These are phyloP conservation scores for Leccinum incarnatum DNA, from an alignment of 768 basidiomycete species.

Conservation along the genomic window DNA sequence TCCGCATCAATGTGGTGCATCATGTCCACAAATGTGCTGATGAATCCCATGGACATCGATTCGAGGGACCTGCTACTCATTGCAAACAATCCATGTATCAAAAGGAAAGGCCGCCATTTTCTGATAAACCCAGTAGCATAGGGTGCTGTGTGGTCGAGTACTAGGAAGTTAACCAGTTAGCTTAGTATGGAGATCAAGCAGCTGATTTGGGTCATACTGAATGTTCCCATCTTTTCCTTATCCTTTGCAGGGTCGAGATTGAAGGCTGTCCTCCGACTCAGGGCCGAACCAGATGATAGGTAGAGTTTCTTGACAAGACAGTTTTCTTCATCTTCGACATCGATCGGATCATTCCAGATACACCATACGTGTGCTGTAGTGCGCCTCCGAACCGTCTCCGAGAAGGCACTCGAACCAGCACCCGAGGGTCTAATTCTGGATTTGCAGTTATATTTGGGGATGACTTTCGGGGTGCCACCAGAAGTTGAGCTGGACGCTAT, in stretches of 20 bases:
- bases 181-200: background rate
- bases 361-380: constrained; percentile 4
- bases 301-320: background rate
- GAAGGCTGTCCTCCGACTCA: background rate
- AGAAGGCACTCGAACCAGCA: background rate
- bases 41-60: background rate
- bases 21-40: background rate
- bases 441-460: constrained; percentile 8
- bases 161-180: background rate
- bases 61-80: background rate
- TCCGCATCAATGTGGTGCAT: background rate
- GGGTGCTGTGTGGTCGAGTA: background rate
- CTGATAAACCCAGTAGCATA: background rate
- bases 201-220: background rate
- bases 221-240: background rate
- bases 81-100: background rate
- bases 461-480: constrained; percentile 9
- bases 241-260: background rate
- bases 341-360: background rate
- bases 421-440: background rate
- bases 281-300: background rate
- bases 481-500: constrained; percentile 18
- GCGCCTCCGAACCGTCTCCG: background rate
- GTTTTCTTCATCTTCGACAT: constrained; percentile 1
- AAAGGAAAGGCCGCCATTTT: background rate